These are phyloP conservation scores for Passiflora organensis DNA, from an alignment of 345 rosid genomes.

Conservation along the genomic window DNA sequence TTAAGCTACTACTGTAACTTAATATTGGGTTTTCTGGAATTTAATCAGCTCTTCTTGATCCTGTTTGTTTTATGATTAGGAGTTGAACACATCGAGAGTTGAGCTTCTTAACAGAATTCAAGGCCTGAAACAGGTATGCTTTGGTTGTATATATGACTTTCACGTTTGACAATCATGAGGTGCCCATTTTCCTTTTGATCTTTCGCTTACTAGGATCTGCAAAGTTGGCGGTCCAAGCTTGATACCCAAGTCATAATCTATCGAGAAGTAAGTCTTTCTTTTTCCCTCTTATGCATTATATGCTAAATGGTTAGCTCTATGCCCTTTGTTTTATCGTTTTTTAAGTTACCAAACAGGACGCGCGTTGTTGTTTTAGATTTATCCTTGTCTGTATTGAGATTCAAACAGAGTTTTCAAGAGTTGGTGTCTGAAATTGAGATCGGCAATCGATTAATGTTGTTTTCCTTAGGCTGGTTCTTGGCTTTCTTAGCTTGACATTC, in stretches of 20 bases:
- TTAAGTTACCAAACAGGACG: too few relatives aligned
- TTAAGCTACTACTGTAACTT: background rate
- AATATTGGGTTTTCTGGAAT: background rate
- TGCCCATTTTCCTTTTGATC: background rate
- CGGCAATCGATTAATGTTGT: too few relatives aligned
- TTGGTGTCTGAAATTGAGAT: too few relatives aligned
- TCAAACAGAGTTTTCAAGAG: too few relatives aligned
- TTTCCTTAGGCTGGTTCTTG: too few relatives aligned
- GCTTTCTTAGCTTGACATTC: too few relatives aligned
- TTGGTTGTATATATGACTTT: background rate
- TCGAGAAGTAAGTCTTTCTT: slow-evolving; percentile 49
- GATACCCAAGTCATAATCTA: slow-evolving; percentile 87
- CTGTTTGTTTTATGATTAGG: slow-evolving; percentile 33
- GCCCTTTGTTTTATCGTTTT: too few relatives aligned
- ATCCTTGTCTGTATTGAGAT: too few relatives aligned
- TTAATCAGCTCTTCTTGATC: background rate
- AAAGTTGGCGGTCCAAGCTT: slow-evolving; percentile 85
- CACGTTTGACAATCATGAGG: background rate
- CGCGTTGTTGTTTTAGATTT: too few relatives aligned
- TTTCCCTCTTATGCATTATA: too few relatives aligned
- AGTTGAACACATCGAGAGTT: slow-evolving; percentile 74
- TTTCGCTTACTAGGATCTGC: slow-evolving; percentile 58
- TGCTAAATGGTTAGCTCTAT: too few relatives aligned
- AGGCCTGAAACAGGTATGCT: slow-evolving; percentile 70
- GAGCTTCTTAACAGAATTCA: slow-evolving; percentile 80